Conservation (phyloP, 2,329 filamentous ascomycete genomes). For the Fusarium domesticum region DNA sequence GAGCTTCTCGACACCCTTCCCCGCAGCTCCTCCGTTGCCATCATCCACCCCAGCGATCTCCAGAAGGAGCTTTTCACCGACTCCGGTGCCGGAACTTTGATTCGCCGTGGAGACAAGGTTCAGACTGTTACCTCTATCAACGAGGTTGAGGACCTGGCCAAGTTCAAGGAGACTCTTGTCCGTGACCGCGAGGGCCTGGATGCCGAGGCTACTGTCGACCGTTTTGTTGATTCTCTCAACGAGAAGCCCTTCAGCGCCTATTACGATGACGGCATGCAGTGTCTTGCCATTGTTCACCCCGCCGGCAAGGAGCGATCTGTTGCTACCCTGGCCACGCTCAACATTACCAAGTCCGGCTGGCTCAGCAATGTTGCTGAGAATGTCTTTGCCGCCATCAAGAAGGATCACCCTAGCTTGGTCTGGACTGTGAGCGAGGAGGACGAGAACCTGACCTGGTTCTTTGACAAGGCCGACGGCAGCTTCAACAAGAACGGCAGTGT, state of each 20-base stretch:
- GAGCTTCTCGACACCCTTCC: slow-evolving; percentile 86
- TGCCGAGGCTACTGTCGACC: slow-evolving; percentile 77
- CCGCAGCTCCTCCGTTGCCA: slow-evolving; percentile 89
- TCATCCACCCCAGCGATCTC: slow-evolving; percentile 92
- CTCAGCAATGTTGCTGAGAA: slow-evolving; percentile 93
- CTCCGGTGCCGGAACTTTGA: slow-evolving; percentile 88
- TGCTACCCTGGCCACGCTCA: slow-evolving; percentile 84
- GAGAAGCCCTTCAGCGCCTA: slow-evolving; percentile 84
- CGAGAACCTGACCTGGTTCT: slow-evolving; percentile 97
- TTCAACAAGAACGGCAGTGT: slow-evolving; percentile 82
- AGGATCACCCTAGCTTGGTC: slow-evolving; percentile 84
- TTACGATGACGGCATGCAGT: slow-evolving; percentile 92
- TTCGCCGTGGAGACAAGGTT: slow-evolving; percentile 88
- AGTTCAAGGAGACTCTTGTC: slow-evolving; percentile 78
- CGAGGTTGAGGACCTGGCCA: slow-evolving; percentile 72
- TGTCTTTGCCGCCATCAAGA: slow-evolving; percentile 88
- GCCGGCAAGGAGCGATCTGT: slow-evolving; percentile 63
- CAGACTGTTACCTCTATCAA: slow-evolving; percentile 67
- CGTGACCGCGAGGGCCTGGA: slow-evolving; percentile 80
- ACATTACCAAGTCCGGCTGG: slow-evolving; percentile 93
- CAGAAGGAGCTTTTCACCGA: slow-evolving; percentile 98
- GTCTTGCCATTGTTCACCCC: slow-evolving; percentile 83
- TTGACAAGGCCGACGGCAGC: slow-evolving; percentile 93
- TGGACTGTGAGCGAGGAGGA: slow-evolving; percentile 98
- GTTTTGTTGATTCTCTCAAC: slow-evolving; percentile 77